Base-by-base conservation (phyloP, 2,329 filamentous ascomycete species). In the Neobulgaria alba region DNA sequence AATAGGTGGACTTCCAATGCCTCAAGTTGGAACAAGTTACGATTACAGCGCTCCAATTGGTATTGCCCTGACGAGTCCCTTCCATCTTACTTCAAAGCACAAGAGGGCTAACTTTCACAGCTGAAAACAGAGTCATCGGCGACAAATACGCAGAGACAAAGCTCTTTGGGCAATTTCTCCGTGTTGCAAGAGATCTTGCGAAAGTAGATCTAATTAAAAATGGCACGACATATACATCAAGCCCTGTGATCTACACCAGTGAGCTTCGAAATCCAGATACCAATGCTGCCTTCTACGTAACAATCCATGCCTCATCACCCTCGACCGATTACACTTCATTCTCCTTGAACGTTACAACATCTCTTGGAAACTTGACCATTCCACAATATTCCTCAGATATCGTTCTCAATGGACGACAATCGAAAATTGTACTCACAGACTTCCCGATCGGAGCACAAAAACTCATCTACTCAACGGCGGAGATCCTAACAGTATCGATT, bases 141-240 rank as follows among this genome's bases (percentile, higher is more conserved):
- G 67, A 66, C 50, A 80, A 81, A 53, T 80, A 72, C 53, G 73
- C 73, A 42, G 77, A 81, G 57, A 79, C 74, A 0, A 81, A 81
- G 56, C 65, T 79, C 16, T 58, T 79, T 19, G 72, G 71, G 2
- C 55, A 79, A 44, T 80, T 81, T 53, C 76, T 74, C 0, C 67
- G 74, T 20, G 67, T 71, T 30, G 75, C 77, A 2, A 64, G 66
- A 16, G 75, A 77, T 39, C 58, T 81, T 32, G 69, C 73, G 1
- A 67, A 71, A 48, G 76, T 73, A 0, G 68, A 78, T 38, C 61
- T 70, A 4, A 48, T 68, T 9, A 64, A 59, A 2, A 69, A 72
- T 51, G 68, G 65, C 20, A 75, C 67, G 2, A 58, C 55, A 8
- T 73, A 73, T 43, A 64, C 72, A 0, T 69, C 65, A 7, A 78